phyloP scores from a whole-genome alignment of 1,284 basidiomycete genomes.

The Puccinia novopanici region DNA sequence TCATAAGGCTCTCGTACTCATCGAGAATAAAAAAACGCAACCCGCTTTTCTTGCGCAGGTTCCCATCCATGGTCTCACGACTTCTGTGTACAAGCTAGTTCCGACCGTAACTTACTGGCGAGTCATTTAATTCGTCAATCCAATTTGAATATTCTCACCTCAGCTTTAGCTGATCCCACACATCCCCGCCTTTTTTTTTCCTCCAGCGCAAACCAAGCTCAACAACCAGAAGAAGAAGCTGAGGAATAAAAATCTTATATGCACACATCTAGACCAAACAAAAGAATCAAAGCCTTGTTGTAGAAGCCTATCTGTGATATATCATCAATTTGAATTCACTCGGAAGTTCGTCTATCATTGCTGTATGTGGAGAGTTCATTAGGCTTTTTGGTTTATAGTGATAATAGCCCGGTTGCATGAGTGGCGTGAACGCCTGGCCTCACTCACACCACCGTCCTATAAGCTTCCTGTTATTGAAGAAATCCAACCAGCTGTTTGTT shows the following conservation, averaged over 20 bases:
- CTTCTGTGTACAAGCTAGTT: constrained; percentile 36
- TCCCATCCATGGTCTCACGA: constrained; percentile 41
- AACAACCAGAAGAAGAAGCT: neutral
- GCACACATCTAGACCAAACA: neutral
- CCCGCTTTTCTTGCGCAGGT: constrained; percentile 1
- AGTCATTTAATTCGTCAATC: neutral
- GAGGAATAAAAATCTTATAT: neutral
- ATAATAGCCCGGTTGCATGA: too few species aligned
- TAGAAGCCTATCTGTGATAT: too few species aligned
- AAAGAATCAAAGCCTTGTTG: too few species aligned
- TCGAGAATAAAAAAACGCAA: neutral
- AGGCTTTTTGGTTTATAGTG: too few species aligned
- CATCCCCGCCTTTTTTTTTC: neutral
- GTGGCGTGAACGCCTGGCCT: too few species aligned
- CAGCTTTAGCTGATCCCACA: neutral
- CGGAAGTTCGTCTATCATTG: too few species aligned
- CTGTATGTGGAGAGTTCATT: too few species aligned
- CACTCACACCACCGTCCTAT: too few species aligned
- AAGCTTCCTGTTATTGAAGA: too few species aligned
- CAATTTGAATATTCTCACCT: neutral
- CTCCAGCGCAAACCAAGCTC: neutral
- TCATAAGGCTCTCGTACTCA: neutral
- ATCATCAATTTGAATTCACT: too few species aligned
- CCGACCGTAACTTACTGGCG: constrained; percentile 41
- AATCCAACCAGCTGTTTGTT: too few species aligned